Evolutionary conservation across 257 asterid species (phyloP).

Genomic region (Nicotiana tomentosiformis): DNA sequence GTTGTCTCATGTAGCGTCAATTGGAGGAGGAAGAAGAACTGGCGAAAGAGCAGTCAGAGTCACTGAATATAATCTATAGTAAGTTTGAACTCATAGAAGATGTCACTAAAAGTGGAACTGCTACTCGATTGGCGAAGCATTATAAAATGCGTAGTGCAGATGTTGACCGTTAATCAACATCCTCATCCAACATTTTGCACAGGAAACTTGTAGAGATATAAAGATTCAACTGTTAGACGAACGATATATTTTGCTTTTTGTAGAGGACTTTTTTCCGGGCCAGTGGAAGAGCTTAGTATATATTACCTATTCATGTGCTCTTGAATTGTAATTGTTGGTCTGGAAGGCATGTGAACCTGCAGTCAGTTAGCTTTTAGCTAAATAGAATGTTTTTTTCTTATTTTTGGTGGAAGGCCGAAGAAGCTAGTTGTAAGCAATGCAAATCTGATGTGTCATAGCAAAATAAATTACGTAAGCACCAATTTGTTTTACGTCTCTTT

Average conservation of each 20-base stretch:
- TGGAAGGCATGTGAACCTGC: not conserved
- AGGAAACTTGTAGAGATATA: not conserved
- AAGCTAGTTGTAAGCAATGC: not conserved
- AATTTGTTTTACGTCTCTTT: too few species aligned
- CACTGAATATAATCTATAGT: not conserved
- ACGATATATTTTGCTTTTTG: not conserved
- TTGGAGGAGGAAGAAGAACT: slow-evolving; percentile 13
- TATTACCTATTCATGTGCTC: not conserved
- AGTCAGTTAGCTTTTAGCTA: not conserved
- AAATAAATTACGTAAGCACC: not conserved
- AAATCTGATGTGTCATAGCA: not conserved
- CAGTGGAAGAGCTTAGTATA: not conserved
- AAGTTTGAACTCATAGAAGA: slow-evolving; percentile 4
- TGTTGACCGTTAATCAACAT: not conserved
- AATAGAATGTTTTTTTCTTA: not conserved
- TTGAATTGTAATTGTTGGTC: slow-evolving; percentile 1
- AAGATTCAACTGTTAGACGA: not conserved
- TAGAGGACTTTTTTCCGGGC: not conserved
- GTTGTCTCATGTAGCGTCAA: slow-evolving; percentile 8
- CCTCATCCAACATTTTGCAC: not conserved
- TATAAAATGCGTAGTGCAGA: not conserved
- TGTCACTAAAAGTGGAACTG: not conserved
- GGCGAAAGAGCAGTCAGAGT: not conserved
- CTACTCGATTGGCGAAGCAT: not conserved
- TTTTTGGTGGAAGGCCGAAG: not conserved